A percentile compares a stretch with the other conserved stretches of the same genome.
Evolutionary conservation across 805 yeast species (phyloP).

Genomic region (Sugiyamaella chiloensis): DNA sequence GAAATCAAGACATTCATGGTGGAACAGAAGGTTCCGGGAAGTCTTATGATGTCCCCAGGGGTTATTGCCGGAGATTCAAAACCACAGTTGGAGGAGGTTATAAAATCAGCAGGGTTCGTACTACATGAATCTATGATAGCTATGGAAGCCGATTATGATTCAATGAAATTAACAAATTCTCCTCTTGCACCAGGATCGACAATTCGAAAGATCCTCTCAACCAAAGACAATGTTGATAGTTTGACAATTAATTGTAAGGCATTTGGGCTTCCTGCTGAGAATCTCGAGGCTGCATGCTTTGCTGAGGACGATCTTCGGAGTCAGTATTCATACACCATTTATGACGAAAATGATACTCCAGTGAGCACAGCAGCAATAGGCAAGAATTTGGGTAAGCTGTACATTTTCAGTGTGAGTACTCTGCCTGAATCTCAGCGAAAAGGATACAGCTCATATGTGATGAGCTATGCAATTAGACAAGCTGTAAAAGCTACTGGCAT

Average conservation of each 20-base stretch:
- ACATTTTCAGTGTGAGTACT: background rate
- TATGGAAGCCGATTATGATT: background rate
- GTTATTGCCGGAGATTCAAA: background rate
- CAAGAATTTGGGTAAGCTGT: background rate
- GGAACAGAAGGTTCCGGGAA: too few relatives aligned
- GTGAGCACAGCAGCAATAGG: background rate
- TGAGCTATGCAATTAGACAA: background rate
- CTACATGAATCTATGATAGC: background rate
- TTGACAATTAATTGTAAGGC: background rate
- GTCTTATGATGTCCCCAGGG: too few relatives aligned
- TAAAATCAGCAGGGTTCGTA: background rate
- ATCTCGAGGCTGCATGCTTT: background rate
- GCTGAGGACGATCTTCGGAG: background rate
- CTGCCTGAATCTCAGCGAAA: background rate
- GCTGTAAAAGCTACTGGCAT: background rate
- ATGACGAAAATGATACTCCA: background rate
- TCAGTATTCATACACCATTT: background rate
- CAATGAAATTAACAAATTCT: background rate
- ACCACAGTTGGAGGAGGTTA: background rate
- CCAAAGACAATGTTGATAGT: background rate
- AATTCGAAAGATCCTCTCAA: background rate
- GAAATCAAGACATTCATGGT: background rate
- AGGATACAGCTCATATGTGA: background rate
- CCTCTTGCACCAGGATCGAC: background rate
- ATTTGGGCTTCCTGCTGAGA: background rate